A percentile compares a stretch with the other conserved stretches of the same genome.
phyloP scores from a whole-genome alignment of 768 basidiomycete species.

The Pleurotus citrinopileatus region DNA sequence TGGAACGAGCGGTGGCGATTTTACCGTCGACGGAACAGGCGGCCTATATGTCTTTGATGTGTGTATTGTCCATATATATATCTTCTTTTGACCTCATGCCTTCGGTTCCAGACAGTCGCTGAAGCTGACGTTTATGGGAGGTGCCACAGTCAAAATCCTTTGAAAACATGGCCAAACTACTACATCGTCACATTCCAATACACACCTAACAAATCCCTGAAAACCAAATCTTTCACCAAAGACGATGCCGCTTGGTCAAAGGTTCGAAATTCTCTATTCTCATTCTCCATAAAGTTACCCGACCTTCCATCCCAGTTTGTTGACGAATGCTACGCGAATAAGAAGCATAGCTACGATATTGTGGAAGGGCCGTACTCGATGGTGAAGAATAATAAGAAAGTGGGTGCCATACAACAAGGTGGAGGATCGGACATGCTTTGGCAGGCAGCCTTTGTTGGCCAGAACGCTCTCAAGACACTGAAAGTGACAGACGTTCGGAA shows the following conservation, averaged over 20 bases:
- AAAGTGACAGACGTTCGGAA: background rate
- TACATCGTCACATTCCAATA: background rate
- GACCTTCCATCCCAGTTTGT: background rate
- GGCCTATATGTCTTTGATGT: background rate
- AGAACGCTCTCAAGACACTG: background rate
- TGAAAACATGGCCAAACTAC: background rate
- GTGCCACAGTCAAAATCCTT: background rate
- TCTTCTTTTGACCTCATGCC: background rate
- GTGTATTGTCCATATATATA: background rate
- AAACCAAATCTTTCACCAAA: background rate
- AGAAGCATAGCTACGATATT: background rate
- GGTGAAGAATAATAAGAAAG: background rate
- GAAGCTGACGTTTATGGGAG: background rate
- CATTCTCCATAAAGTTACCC: background rate
- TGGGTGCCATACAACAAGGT: background rate
- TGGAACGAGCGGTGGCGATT: background rate
- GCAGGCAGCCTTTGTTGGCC: background rate
- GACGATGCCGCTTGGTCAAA: background rate
- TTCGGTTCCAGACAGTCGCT: background rate
- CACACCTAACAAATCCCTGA: background rate
- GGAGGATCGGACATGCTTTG: background rate
- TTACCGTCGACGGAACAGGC: background rate
- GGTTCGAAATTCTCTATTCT: background rate
- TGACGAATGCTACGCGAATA: background rate
- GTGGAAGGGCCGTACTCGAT: conserved; percentile 1